Evolutionary conservation across 2,329 filamentous ascomycete genomes (phyloP).

Genomic region (Falciphora oryzae): DNA sequence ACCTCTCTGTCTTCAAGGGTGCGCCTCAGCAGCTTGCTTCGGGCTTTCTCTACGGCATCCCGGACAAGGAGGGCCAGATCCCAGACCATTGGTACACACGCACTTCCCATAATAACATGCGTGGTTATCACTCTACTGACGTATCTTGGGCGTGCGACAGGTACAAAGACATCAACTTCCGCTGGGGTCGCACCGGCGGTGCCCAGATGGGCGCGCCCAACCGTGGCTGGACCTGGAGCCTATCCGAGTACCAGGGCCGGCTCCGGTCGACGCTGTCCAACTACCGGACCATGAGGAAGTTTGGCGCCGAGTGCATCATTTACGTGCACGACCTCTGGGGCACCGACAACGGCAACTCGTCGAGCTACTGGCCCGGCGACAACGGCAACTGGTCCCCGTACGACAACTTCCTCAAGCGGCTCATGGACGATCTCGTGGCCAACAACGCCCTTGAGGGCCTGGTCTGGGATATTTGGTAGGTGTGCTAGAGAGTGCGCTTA

Average conservation of each 20-base stretch:
- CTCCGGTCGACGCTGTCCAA: constrained; percentile 39
- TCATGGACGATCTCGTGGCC: constrained; percentile 28
- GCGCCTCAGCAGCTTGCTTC: constrained; percentile 18
- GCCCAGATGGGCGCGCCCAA: constrained; percentile 15
- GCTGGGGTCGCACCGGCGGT: constrained; percentile 18
- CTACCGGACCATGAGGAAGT: constrained; percentile 36
- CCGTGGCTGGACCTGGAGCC: constrained; percentile 17
- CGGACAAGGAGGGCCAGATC: constrained; percentile 17
- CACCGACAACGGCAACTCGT: constrained; percentile 35
- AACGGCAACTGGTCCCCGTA: constrained; percentile 40
- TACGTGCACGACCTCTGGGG: constrained; percentile 42
- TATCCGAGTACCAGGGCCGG: constrained; percentile 21
- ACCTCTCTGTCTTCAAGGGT: constrained; percentile 16
- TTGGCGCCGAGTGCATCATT: constrained; percentile 38
- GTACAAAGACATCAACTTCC: constrained; percentile 18
- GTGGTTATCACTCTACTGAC: no score
- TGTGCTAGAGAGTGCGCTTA: no score
- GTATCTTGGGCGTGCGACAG: no score
- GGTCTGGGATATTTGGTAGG: constrained; percentile 41
- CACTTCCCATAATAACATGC: no score
- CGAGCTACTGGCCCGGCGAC: constrained; percentile 39
- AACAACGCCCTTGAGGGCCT: constrained; percentile 32
- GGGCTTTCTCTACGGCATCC: constrained; percentile 20
- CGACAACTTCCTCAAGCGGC: constrained; percentile 35
- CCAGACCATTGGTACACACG: constrained; percentile 16